Conservation (phyloP, 805 yeast species). For the Starmerella sirachaensis region DNA sequence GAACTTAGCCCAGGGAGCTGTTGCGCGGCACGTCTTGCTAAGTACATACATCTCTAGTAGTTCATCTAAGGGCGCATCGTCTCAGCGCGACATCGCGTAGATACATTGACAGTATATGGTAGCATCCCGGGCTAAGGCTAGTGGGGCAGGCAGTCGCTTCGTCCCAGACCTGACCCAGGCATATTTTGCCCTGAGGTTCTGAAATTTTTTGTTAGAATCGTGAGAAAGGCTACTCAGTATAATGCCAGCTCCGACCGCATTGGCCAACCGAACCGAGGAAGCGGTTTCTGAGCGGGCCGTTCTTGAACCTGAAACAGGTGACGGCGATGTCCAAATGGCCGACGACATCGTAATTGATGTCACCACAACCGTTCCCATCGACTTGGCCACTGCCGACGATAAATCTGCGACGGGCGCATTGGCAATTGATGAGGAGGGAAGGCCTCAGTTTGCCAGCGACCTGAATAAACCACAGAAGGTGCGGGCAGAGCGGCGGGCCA, state of each 20-base stretch:
- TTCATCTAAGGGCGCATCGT: too few species aligned
- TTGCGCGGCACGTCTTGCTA: too few species aligned
- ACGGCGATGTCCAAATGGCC: constrained; percentile 18
- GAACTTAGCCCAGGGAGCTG: too few species aligned
- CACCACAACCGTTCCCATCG: constrained; percentile 28
- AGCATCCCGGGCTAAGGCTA: too few species aligned
- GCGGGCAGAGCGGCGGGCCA: constrained; percentile 75
- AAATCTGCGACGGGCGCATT: constrained; percentile 25
- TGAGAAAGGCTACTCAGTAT: too few species aligned
- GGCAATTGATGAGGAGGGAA: constrained; percentile 74
- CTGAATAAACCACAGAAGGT: constrained; percentile 50
- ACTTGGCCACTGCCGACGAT: constrained; percentile 21
- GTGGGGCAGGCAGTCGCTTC: too few species aligned
- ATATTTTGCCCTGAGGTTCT: too few species aligned
- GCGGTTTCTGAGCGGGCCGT: constrained; percentile 25
- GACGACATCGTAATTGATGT: constrained; percentile 41
- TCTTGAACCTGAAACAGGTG: constrained; percentile 15
- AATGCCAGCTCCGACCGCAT: constrained; percentile 32
- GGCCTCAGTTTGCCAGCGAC: constrained; percentile 76
- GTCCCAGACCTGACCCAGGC: too few species aligned
- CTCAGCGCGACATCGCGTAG: too few species aligned
- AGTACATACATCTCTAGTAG: too few species aligned
- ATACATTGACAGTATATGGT: too few species aligned
- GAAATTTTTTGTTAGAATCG: too few species aligned
- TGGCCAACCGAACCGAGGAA: constrained; percentile 22